Percentiles rank a stretch among this genome's conserved stretches.
Conservation (phyloP, 2,329 filamentous ascomycete genomes). For the Penicillium sp. region DNA sequence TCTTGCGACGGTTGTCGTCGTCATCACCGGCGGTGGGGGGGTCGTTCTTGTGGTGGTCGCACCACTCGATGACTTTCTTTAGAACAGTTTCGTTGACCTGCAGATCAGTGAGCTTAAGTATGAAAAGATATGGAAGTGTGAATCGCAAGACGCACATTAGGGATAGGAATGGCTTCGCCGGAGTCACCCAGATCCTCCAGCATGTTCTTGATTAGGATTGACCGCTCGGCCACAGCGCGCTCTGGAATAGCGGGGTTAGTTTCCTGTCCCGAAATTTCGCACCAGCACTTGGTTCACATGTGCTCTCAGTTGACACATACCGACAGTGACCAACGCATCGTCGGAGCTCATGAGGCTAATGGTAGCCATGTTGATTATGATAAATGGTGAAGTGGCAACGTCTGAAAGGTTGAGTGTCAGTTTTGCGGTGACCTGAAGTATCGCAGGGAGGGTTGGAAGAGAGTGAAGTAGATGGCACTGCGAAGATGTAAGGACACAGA, state of each 20-base stretch:
- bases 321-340: conserved; percentile 49
- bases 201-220: conserved; percentile 97
- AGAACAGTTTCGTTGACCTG: conserved; percentile 91
- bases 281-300: not conserved
- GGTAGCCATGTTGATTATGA: conserved; percentile 7
- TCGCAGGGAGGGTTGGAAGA: not conserved
- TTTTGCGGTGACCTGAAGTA: not conserved
- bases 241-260: conserved; percentile 50
- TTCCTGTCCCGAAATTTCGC: not conserved
- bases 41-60: conserved; percentile 89
- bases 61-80: conserved; percentile 97
- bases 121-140: too few species aligned
- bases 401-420: not conserved
- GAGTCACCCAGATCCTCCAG: conserved; percentile 82
- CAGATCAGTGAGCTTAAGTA: not conserved
- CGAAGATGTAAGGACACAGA: not conserved
- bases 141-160: conserved; percentile 44
- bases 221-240: conserved; percentile 82
- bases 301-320: conserved; percentile 40
- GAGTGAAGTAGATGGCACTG: not conserved
- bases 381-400: not conserved
- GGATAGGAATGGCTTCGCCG: conserved; percentile 68
- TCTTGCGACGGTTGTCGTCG: conserved; percentile 93
- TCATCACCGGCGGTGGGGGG: conserved; percentile 81
- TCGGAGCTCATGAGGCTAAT: conserved; percentile 54